These are phyloP conservation scores for Polychytrium aggregatum DNA, from an alignment of 192 early-diverging fungal genomes.

Conservation along the genomic window DNA sequence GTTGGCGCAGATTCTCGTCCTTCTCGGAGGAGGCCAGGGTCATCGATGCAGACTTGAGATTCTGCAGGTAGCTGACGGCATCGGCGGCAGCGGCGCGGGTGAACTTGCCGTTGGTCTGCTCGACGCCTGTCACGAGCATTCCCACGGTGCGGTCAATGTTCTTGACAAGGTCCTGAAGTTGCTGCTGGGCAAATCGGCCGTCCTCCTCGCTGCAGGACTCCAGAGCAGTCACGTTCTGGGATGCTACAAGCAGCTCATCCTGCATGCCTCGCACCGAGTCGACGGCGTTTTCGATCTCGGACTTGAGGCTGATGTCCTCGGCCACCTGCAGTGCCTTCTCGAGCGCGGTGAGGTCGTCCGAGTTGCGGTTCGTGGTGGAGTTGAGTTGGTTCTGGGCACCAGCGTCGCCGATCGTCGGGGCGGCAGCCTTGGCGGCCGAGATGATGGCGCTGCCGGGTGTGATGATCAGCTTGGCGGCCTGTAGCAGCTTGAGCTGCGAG, in stretches of 20 bases:
- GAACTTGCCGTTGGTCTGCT: slow-evolving; percentile 15
- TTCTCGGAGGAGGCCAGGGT: slow-evolving; percentile 15
- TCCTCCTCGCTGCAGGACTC: background rate
- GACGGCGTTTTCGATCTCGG: slow-evolving; percentile 30
- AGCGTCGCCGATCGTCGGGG: slow-evolving; percentile 29
- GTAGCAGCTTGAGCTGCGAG: slow-evolving; percentile 28
- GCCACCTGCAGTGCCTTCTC: slow-evolving; percentile 18
- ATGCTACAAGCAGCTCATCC: slow-evolving; percentile 15
- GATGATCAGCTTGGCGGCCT: slow-evolving; percentile 35
- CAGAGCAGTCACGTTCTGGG: slow-evolving; percentile 4
- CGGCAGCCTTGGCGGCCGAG: slow-evolving; percentile 25
- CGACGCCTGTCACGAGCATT: slow-evolving; percentile 13
- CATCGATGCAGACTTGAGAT: slow-evolving; percentile 12
- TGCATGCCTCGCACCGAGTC: slow-evolving; percentile 24
- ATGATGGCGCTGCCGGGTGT: slow-evolving; percentile 19
- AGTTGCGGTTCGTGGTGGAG: slow-evolving; percentile 17
- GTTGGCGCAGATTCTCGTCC: slow-evolving; percentile 10
- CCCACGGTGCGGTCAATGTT: slow-evolving; percentile 19
- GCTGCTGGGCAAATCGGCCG: slow-evolving; percentile 18
- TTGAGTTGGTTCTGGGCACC: slow-evolving; percentile 22
- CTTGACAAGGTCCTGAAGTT: slow-evolving; percentile 14
- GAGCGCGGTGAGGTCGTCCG: slow-evolving; percentile 21
- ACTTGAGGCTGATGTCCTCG: slow-evolving; percentile 32
- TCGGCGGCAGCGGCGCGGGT: slow-evolving; percentile 29
- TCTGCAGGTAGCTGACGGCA: slow-evolving; percentile 25